phyloP scores from a whole-genome alignment of 768 basidiomycete species.

The Tricholoma bakamatsutake region DNA sequence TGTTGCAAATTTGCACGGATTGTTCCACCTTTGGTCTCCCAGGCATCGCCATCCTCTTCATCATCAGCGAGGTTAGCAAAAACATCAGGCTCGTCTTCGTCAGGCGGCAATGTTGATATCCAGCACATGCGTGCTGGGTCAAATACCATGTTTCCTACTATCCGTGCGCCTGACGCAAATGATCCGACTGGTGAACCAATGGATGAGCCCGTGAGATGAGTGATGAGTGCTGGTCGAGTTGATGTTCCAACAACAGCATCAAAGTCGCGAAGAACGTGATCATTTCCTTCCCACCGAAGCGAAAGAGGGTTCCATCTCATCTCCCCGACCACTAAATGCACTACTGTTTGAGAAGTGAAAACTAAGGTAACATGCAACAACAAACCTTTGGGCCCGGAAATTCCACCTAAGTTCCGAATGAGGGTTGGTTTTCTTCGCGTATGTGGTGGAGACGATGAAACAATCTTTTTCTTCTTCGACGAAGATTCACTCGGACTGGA shows the following conservation, averaged over 20 bases:
- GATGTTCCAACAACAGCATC: slow-evolving; percentile 79
- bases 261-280: slow-evolving; percentile 85
- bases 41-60: slow-evolving; percentile 69
- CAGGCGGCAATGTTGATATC: slow-evolving; percentile 80
- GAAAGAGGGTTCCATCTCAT: slow-evolving; percentile 96
- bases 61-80: slow-evolving; percentile 91
- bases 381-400: slow-evolving; percentile 68
- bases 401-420: slow-evolving; percentile 76
- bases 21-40: slow-evolving; percentile 73
- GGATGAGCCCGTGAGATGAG: slow-evolving; percentile 86
- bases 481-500: slow-evolving; percentile 24
- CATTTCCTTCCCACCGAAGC: slow-evolving; percentile 97
- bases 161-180: slow-evolving; percentile 71
- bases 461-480: slow-evolving; percentile 50
- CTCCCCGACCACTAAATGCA: slow-evolving; percentile 75
- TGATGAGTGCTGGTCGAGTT: slow-evolving; percentile 91
- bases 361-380: slow-evolving; percentile 2
- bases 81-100: slow-evolving; percentile 94
- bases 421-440: slow-evolving; percentile 77
- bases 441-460: slow-evolving; percentile 37
- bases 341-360: neutral
- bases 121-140: slow-evolving; percentile 94
- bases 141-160: slow-evolving; percentile 98
- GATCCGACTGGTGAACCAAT: slow-evolving; percentile 74
- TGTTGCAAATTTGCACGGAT: slow-evolving; percentile 56